Base-by-base conservation (phyloP, 192 early-diverging fungal species). In the Kappamyces sp. region DNA sequence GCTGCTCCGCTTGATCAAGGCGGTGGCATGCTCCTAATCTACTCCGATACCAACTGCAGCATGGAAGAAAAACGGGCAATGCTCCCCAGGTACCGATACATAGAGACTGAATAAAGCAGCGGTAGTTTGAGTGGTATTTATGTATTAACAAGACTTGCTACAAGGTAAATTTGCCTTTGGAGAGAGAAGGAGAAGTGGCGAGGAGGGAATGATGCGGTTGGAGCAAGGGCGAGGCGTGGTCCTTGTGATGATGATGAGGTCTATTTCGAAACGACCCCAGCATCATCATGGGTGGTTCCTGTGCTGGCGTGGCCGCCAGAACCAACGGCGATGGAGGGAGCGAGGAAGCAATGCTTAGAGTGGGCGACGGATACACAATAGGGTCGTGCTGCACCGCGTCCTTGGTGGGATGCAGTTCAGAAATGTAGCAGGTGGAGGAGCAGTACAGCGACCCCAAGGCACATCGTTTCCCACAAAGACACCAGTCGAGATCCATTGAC, bases 21-120 rank as follows among this genome's bases (percentile, higher is more conserved):
- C 15, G 54, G 40, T 55, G 40, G 33, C 37, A 23, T 36, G 42
- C 15, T 55, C 23, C 23, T 55, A 36, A 55, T 34, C 37, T 55
- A 55, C 23, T 41, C 36, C 31, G 33, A 55, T 12, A 39, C 36
- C 37, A 44, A 55, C 37, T 41, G 36, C 36, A 34, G 23, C 23
- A 39, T 39, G 54, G 54, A 55, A 41, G 54, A 55, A 41, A 55
- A 55, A 36, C 23, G 54, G 37, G 36, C 54, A 23, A 34, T 39
- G 40, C 31, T 55, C 31, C 37, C 54, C 3, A 55, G 23, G 54
- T 55, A 55, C 42, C 54, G 42, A 55, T 55, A 55, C 31, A 34
- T 55, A 46, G 13, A 12, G 9, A 10, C 9, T 12, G 13, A 46
- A 10, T 10, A 39, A 49, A 9, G 10, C 41, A 43, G 33, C 40